Evolutionary conservation across 306 rosid species (phyloP).

Genomic region (Pueraria montana): DNA sequence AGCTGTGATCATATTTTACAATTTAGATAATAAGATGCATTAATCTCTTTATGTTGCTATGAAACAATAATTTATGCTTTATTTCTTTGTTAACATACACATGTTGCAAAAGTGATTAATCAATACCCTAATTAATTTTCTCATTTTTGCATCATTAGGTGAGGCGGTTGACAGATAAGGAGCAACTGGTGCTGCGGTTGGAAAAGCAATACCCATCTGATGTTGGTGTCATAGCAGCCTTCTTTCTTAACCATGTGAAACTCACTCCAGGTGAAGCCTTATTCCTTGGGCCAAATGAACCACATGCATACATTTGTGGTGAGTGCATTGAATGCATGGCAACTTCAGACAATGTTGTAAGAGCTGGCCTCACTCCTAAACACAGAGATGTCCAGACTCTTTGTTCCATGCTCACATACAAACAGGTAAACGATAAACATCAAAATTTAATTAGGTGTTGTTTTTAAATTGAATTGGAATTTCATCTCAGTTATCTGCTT

Average conservation of each 20-base stretch:
- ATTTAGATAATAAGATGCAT: conserved; percentile 14
- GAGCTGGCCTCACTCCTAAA: conserved; percentile 91
- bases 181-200: conserved; percentile 64
- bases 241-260: conserved; percentile 74
- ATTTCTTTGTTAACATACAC: conserved; percentile 3
- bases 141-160: conserved; percentile 51
- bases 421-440: conserved; percentile 56
- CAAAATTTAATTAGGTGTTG: background rate
- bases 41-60: background rate
- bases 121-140: background rate
- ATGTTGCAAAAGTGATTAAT: background rate
- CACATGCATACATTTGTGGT: conserved; percentile 77
- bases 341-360: conserved; percentile 82
- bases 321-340: conserved; percentile 92
- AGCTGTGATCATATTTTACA: background rate
- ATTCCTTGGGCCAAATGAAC: conserved; percentile 76
- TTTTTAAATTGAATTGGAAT: too few relatives aligned
- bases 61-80: background rate
- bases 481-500: too few relatives aligned
- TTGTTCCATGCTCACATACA: conserved; percentile 85
- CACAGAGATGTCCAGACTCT: conserved; percentile 77
- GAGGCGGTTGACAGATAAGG: conserved; percentile 74
- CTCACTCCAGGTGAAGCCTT: conserved; percentile 87
- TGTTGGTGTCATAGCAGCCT: conserved; percentile 77
- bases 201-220: conserved; percentile 81